Conservation (phyloP, 2,329 filamentous ascomycete genomes). For the Trichophyton benhamiae region DNA sequence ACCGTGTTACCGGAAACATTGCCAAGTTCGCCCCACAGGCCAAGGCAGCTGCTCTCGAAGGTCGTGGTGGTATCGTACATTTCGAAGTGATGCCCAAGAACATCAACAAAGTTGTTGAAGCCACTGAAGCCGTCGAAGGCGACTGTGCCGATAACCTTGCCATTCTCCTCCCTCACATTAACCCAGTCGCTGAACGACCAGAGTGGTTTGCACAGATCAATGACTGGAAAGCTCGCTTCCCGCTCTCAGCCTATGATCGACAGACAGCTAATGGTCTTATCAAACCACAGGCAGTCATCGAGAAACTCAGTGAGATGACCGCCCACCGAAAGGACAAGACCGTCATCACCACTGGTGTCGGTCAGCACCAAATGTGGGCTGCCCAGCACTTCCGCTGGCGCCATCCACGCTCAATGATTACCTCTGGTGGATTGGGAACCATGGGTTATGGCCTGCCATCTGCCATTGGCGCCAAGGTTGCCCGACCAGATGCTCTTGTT, state of each 20-base stretch:
- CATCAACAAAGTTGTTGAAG: constrained; percentile 98
- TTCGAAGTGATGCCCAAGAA: constrained; percentile 99
- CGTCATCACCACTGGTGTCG: constrained; percentile 85
- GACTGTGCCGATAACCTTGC: constrained; percentile 73
- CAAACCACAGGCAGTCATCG: constrained; percentile 88
- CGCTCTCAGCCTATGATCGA: constrained; percentile 67
- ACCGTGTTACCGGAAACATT: constrained; percentile 76
- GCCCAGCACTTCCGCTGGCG: constrained; percentile 96
- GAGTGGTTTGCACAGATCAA: constrained; percentile 87
- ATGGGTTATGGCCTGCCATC: constrained; percentile 95
- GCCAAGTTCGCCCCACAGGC: constrained; percentile 81
- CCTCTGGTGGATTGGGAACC: constrained; percentile 84
- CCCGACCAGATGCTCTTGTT: constrained; percentile 66
- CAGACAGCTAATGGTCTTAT: constrained; percentile 65
- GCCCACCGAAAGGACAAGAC: constrained; percentile 68
- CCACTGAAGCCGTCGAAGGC: constrained; percentile 87
- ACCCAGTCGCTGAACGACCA: constrained; percentile 52
- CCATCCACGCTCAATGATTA: constrained; percentile 84
- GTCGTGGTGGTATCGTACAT: constrained; percentile 86
- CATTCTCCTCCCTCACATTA: constrained; percentile 59
- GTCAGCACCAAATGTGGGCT: constrained; percentile 98
- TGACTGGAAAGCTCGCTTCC: constrained; percentile 84
- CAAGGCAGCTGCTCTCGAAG: constrained; percentile 69
- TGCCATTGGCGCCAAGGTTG: constrained; percentile 90
- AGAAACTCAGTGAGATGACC: constrained; percentile 77